Evolutionary conservation across 1,139 yeast species (phyloP), one percentile per base, ranked within the genome.

Genomic region (Candida labiduridarum): DNA sequence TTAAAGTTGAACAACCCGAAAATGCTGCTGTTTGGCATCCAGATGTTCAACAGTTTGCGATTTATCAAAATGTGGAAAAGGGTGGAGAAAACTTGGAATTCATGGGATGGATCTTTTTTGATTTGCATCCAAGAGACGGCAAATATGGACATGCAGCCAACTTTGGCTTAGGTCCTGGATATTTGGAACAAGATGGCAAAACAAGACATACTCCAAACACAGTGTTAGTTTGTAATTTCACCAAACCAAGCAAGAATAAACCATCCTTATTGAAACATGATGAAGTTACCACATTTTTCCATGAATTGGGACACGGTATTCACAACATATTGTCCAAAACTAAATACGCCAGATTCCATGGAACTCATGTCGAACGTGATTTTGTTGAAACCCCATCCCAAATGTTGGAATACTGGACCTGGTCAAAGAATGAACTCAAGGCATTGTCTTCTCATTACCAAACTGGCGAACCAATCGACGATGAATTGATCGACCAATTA

Each of bases 311-410:
- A 29, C 96, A 89, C 63, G 96, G 96, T 50, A 85, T 89, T 51
- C 96, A 89, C 67, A 88, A 83, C 56, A 72, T 89, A 41, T 78
- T 89, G 52, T 87, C 92, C 8, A 74, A 78, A 52, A 85, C 92
- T 44, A 74, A 72, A 52, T 84, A 80, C 58, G 76, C 87, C 1
- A 75, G 85, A 54, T 88, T 88, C 69, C 87, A 85, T 61, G 96
- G 96, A 18, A 85, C 91, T 27, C 73, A 80, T 42, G 92, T 87
- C 25, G 84, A 87, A 44, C 78, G 94, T 77, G 96, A 89, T 69
- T 89, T 89, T 68, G 96, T 89, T 46, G 96, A 89, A 67, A 89
- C 94, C 41, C 96, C 96, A 25, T 88, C 96, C 1, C 96, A 89
- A 69, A 83, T 89, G 87, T 75, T 89, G 58, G 96, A 89, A 66